Evolutionary conservation across 352 stramenopile genomes (phyloP).

Genomic region (Pythium brachiatum): DNA sequence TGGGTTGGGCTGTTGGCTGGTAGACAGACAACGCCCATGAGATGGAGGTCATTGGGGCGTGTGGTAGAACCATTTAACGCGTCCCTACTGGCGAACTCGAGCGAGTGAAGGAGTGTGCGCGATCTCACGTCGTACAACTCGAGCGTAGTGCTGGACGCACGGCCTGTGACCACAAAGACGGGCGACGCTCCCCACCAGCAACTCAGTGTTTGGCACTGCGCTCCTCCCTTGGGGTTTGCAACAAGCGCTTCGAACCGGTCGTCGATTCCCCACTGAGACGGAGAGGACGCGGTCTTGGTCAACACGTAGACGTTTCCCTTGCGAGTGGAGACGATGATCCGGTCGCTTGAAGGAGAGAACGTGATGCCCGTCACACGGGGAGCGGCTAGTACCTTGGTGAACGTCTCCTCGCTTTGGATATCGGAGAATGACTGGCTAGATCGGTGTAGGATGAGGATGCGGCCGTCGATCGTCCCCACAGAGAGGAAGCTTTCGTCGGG

Average conservation of each 20-base stretch:
- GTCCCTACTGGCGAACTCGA: slow-evolving; percentile 26
- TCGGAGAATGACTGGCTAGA: neutral
- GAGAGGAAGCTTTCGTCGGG: slow-evolving; percentile 28
- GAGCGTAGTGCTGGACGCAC: slow-evolving; percentile 30
- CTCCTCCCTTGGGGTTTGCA: slow-evolving; percentile 42
- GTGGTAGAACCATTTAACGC: neutral
- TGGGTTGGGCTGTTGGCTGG: neutral
- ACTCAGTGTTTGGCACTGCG: slow-evolving; percentile 46
- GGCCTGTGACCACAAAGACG: slow-evolving; percentile 47
- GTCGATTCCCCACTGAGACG: slow-evolving; percentile 28
- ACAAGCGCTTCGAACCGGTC: slow-evolving; percentile 30
- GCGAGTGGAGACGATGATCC: slow-evolving; percentile 44
- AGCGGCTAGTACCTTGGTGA: slow-evolving; percentile 40
- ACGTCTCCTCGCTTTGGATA: slow-evolving; percentile 6
- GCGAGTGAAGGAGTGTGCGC: slow-evolving; percentile 38
- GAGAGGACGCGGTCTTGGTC: neutral
- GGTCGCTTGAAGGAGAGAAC: slow-evolving; percentile 35
- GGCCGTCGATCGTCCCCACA: slow-evolving; percentile 51
- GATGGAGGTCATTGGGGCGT: slow-evolving; percentile 1
- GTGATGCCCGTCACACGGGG: slow-evolving; percentile 54
- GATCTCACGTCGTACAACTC: slow-evolving; percentile 52
- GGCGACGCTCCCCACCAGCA: slow-evolving; percentile 39
- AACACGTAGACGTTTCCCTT: slow-evolving; percentile 72
- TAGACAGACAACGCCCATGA: slow-evolving; percentile 18
- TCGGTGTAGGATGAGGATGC: slow-evolving; percentile 36